A percentile compares a stretch with the other conserved stretches of the same genome.
Conservation (phyloP, 2,329 filamentous ascomycete species). For the Huntiella abstrusa region DNA sequence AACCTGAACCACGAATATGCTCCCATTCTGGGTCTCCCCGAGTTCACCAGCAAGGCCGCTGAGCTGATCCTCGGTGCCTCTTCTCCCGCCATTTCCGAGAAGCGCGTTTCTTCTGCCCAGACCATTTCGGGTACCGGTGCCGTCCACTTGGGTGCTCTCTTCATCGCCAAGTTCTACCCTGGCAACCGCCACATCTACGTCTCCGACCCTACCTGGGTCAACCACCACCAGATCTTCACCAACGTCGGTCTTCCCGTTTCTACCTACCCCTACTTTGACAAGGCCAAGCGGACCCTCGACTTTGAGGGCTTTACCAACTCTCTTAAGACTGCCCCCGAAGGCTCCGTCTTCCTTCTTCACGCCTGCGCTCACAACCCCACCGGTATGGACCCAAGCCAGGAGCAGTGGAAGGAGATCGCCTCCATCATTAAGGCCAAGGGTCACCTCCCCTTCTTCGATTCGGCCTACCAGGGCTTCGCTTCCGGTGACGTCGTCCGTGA, state of each 20-base stretch:
- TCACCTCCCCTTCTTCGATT: slow-evolving; percentile 97
- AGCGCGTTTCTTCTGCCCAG: slow-evolving; percentile 66
- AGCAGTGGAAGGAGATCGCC: slow-evolving; percentile 88
- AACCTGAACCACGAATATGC: slow-evolving; percentile 95
- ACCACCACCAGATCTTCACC: slow-evolving; percentile 95
- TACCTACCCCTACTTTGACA: slow-evolving; percentile 86
- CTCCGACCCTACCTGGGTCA: slow-evolving; percentile 92
- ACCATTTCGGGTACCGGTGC: slow-evolving; percentile 96
- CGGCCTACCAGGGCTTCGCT: slow-evolving; percentile 92
- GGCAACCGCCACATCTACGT: slow-evolving; percentile 65
- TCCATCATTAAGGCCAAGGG: slow-evolving; percentile 53
- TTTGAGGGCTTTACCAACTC: slow-evolving; percentile 70
- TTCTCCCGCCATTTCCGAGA: slow-evolving; percentile 67
- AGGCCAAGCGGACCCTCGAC: slow-evolving; percentile 76
- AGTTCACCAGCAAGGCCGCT: slow-evolving; percentile 77
- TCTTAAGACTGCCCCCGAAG: slow-evolving; percentile 51
- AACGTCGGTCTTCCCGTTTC: slow-evolving; percentile 67
- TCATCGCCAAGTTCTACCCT: slow-evolving; percentile 78
- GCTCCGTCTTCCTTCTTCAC: slow-evolving; percentile 78
- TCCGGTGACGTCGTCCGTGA: slow-evolving; percentile 74
- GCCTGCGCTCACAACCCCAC: slow-evolving; percentile 97
- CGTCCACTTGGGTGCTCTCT: slow-evolving; percentile 79
- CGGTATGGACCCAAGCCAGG: slow-evolving; percentile 80
- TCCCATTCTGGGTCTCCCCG: slow-evolving; percentile 72
- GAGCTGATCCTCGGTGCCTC: slow-evolving; percentile 70